Conservation (phyloP, 495 filamentous ascomycete genomes). For the Staphylotrichum tortipilum region DNA sequence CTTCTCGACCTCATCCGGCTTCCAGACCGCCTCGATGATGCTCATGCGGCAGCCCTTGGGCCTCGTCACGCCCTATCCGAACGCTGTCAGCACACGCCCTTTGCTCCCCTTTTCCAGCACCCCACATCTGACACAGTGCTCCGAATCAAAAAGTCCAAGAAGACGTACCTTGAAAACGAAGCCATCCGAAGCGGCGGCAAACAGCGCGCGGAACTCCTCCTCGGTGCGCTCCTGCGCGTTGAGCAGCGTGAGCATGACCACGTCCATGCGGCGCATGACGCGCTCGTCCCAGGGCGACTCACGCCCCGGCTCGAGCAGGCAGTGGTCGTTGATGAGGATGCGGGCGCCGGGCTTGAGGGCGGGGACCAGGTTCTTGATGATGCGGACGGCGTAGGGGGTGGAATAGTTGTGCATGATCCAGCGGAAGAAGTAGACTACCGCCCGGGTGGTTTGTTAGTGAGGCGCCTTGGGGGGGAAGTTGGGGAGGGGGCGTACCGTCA, state of each 20-base stretch:
- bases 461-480: background rate
- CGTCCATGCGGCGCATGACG: constrained; percentile 46
- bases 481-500: constrained; percentile 25
- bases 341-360: constrained; percentile 47
- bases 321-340: constrained; percentile 46
- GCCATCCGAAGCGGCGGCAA: constrained; percentile 33
- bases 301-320: constrained; percentile 35
- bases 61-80: constrained; percentile 28
- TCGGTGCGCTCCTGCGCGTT: constrained; percentile 48
- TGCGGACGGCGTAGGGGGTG: constrained; percentile 47
- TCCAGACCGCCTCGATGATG: constrained; percentile 44
- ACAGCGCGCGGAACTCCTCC: constrained; percentile 40
- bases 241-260: constrained; percentile 46
- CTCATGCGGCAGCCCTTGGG: constrained; percentile 40
- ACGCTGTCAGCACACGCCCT: constrained; percentile 2
- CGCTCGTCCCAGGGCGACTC: constrained; percentile 43
- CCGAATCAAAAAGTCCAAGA: no score
- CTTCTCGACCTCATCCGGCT: constrained; percentile 16
- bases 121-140: no score
- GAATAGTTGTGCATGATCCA: constrained; percentile 54
- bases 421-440: constrained; percentile 45
- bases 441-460: background rate
- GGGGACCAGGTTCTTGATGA: constrained; percentile 45
- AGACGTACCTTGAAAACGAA: constrained; percentile 35
- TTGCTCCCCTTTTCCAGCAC: no score